Evolutionary conservation across 345 rosid species (phyloP).

Genomic region (Gossypium stocksii): DNA sequence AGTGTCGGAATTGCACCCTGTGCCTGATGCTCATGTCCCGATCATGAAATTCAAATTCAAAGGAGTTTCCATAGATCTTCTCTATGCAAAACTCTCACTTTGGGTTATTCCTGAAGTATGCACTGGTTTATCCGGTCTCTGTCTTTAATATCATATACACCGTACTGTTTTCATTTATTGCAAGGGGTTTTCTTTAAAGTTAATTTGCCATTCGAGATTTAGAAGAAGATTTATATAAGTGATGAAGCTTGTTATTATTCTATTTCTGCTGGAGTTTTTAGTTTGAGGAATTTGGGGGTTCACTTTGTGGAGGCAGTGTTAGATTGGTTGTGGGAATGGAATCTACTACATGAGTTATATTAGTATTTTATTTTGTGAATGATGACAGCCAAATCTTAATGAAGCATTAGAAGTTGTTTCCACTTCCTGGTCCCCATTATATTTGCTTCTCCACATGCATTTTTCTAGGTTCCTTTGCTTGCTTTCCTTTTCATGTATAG

Average conservation of each 20-base stretch:
- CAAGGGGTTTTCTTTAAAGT: neutral
- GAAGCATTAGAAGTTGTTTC: neutral
- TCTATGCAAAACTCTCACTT: constrained; percentile 85
- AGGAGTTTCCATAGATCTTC: constrained; percentile 93
- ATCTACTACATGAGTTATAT: neutral
- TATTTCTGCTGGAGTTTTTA: neutral
- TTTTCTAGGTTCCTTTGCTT: neutral
- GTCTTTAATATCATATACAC: neutral
- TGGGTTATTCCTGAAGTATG: constrained; percentile 97
- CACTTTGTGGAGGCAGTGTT: neutral
- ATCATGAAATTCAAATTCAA: constrained; percentile 82
- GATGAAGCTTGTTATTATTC: constrained; percentile 2
- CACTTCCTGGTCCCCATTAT: neutral
- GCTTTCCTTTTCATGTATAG: neutral
- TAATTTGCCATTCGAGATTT: neutral
- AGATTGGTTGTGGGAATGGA: neutral
- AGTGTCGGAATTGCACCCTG: constrained; percentile 93
- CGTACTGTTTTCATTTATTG: neutral
- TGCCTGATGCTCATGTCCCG: constrained; percentile 98
- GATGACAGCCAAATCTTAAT: neutral
- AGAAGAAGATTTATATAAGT: neutral
- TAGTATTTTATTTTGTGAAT: neutral
- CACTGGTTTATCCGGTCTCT: constrained; percentile 9
- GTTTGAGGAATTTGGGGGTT: neutral
- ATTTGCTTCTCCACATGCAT: neutral